These are phyloP conservation scores for Arthroderma sp. DNA, from an alignment of 2,329 filamentous ascomycete species.

Conservation along the genomic window DNA sequence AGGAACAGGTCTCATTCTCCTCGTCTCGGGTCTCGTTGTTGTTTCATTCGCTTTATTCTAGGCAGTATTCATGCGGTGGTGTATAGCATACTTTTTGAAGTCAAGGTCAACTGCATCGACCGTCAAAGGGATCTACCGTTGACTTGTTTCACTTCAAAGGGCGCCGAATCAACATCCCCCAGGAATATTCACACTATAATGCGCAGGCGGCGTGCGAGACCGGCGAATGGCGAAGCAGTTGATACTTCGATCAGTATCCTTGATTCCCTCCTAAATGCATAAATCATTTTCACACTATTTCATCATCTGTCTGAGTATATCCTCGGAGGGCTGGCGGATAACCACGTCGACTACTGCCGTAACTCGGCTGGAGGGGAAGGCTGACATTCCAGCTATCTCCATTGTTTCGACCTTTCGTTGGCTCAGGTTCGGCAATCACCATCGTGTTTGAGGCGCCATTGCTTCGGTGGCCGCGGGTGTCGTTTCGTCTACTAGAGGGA, in stretches of 20 bases:
- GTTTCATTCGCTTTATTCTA: background rate
- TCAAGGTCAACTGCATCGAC: too few relatives aligned
- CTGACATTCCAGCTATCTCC: background rate
- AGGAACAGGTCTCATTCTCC: background rate
- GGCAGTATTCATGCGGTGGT: background rate
- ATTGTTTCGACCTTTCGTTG: background rate
- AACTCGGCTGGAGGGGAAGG: background rate
- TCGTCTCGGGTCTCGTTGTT: background rate
- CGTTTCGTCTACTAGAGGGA: background rate
- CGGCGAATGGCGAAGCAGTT: background rate
- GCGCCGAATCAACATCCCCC: background rate
- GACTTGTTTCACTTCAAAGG: too few relatives aligned
- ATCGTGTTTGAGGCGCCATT: background rate
- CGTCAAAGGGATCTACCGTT: too few relatives aligned
- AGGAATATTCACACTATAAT: background rate
- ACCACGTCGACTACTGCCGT: background rate
- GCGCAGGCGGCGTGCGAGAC: background rate
- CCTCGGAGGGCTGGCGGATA: background rate
- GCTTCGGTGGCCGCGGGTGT: background rate
- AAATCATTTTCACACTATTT: background rate
- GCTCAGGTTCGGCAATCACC: background rate
- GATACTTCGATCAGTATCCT: background rate
- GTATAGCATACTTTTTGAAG: background rate
- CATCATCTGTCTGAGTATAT: background rate
- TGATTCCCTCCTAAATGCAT: background rate